Conservation (phyloP, 176 grass and related monocot genomes). For the Aegilops longissima region DNA sequence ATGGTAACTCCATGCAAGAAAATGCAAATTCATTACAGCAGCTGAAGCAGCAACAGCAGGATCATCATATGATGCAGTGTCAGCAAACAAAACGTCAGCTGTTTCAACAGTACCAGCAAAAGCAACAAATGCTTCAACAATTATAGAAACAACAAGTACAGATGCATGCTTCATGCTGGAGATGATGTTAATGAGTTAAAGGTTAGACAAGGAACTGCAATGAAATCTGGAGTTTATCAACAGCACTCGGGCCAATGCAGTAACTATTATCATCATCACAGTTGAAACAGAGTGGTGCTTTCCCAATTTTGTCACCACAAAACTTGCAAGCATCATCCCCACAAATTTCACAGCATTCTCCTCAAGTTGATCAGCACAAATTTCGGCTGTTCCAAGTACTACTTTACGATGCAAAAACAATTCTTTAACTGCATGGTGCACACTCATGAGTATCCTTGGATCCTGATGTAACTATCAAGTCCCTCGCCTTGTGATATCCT, state of each 20-base stretch:
- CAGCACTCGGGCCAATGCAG: conserved; percentile 48
- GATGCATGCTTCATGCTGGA: conserved; percentile 62
- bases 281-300: conserved; percentile 52
- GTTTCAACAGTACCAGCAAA: conserved; percentile 32
- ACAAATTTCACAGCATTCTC: conserved; percentile 86
- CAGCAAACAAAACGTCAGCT: conserved; percentile 66
- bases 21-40: conserved; percentile 43
- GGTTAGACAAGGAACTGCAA: conserved; percentile 56
- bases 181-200: conserved; percentile 57
- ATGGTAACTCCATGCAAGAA: conserved; percentile 50
- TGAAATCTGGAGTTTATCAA: conserved; percentile 85
- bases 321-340: conserved; percentile 90
- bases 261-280: conserved; percentile 66
- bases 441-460: too few relatives aligned
- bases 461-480: too few relatives aligned
- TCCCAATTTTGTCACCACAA: conserved; percentile 88
- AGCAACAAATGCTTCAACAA: conserved; percentile 51
- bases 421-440: too few relatives aligned
- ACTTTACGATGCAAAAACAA: too few relatives aligned
- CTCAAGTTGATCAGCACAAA: conserved; percentile 81
- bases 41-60: conserved; percentile 71
- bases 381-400: too few relatives aligned
- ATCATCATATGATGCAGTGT: conserved; percentile 64
- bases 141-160: conserved; percentile 59
- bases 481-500: too few relatives aligned